A percentile compares a stretch with the other conserved stretches of the same genome.
phyloP scores from a whole-genome alignment of 768 basidiomycete genomes.

The Trametes villosa region DNA sequence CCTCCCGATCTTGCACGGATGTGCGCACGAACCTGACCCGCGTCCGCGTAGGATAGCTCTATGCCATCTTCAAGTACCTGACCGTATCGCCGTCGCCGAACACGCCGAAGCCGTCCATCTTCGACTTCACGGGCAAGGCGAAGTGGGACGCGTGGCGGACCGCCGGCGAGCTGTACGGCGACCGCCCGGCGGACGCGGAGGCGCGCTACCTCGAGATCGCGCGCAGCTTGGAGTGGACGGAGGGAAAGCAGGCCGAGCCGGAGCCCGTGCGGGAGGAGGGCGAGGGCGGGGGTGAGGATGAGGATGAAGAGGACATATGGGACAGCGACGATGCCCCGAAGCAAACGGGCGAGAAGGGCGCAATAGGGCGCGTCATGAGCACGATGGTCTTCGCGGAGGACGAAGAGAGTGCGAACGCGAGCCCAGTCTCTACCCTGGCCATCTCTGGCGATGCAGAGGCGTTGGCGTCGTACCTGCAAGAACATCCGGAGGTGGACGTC shows the following conservation, averaged over 20 bases:
- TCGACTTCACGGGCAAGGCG: conserved; percentile 78
- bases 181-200: conserved; percentile 55
- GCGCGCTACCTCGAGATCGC: conserved; percentile 72
- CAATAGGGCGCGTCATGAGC: conserved; percentile 70
- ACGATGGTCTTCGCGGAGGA: conserved; percentile 49
- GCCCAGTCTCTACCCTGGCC: conserved; percentile 65
- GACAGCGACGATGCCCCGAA: conserved; percentile 41
- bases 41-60: conserved; percentile 54
- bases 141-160: conserved; percentile 88
- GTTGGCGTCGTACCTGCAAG: conserved; percentile 49
- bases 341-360: conserved; percentile 35
- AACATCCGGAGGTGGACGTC: conserved; percentile 50
- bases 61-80: conserved; percentile 80
- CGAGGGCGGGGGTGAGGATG: conserved; percentile 32
- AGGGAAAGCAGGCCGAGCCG: conserved; percentile 32
- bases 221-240: conserved; percentile 67
- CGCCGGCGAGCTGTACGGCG: conserved; percentile 52
- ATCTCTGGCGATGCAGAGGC: conserved; percentile 56
- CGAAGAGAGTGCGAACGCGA: conserved; percentile 40
- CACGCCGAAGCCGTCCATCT: conserved; percentile 68
- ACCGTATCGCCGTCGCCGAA: conserved; percentile 61
- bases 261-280: too few relatives aligned
- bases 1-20: conserved; percentile 19
- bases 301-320: conserved; percentile 43
- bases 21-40: conserved; percentile 16